A percentile compares a stretch with the other conserved stretches of the same genome.
Evolutionary conservation across 441 rosid genomes (phyloP).

Genomic region (Omphalea diandra): DNA sequence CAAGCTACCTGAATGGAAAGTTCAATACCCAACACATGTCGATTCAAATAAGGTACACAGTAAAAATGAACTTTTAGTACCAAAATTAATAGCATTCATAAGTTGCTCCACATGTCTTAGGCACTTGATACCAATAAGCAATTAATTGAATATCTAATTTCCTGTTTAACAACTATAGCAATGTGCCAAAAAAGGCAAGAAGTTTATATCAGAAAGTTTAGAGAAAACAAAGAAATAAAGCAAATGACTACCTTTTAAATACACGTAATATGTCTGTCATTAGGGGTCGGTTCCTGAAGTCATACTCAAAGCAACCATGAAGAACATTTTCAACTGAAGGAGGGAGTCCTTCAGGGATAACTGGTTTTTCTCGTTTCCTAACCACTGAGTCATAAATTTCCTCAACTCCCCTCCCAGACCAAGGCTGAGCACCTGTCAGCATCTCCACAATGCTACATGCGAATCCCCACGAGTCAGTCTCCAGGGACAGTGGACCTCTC

Average conservation of each 20-base stretch:
- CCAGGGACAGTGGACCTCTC: constrained; percentile 78
- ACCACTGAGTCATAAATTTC: constrained; percentile 71
- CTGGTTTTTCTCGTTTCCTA: constrained; percentile 65
- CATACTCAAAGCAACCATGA: constrained; percentile 78
- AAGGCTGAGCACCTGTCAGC: constrained; percentile 79
- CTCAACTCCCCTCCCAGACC: constrained; percentile 61
- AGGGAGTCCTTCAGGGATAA: constrained; percentile 69
- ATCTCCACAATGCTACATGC: constrained; percentile 89
- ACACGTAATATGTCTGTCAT: constrained; percentile 65
- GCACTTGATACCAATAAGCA: not conserved
- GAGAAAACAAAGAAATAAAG: not conserved
- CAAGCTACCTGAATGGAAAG: too few relatives aligned
- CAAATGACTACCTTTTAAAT: constrained; percentile 53
- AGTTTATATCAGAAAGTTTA: not conserved
- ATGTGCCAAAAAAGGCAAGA: not conserved
- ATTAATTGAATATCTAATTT: not conserved
- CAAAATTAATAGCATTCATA: not conserved
- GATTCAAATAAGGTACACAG: too few relatives aligned
- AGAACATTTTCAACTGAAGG: constrained; percentile 66
- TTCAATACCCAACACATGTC: too few relatives aligned
- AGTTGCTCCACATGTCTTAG: not conserved
- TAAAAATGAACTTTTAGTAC: not conserved
- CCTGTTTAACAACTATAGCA: not conserved
- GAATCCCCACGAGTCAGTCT: constrained; percentile 92
- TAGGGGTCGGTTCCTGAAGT: constrained; percentile 73